Evolutionary conservation across 1,284 basidiomycete species (phyloP).

Genomic region (Marasmius fiardii): DNA sequence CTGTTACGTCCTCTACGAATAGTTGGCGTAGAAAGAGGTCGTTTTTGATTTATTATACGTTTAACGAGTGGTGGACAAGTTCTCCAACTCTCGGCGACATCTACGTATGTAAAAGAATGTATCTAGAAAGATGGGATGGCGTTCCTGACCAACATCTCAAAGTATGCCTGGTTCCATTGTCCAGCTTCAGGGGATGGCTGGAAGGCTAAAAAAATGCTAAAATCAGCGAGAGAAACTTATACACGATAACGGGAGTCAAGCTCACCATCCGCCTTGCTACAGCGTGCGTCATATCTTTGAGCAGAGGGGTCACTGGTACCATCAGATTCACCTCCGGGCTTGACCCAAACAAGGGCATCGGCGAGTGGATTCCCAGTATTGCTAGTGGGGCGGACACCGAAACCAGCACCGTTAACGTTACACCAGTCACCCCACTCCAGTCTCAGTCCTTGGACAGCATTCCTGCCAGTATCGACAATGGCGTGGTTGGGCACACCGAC

Average conservation of each 20-base stretch:
- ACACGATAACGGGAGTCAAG: neutral
- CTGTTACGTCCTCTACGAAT: no score
- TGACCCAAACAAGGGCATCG: constrained; percentile 51
- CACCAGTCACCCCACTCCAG: constrained; percentile 42
- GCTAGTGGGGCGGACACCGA: constrained; percentile 44
- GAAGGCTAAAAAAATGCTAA: constrained; percentile 2
- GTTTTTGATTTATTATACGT: no score
- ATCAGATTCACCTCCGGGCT: constrained; percentile 50
- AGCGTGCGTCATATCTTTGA: constrained; percentile 41
- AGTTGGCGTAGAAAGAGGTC: no score
- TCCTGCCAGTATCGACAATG: constrained; percentile 10
- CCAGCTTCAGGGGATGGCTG: constrained; percentile 12
- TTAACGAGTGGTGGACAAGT: no score
- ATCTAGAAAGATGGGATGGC: constrained; percentile 11
- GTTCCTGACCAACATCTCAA: constrained; percentile 13
- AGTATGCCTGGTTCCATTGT: constrained; percentile 14
- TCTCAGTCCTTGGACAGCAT: constrained; percentile 8
- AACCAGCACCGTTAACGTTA: constrained; percentile 47
- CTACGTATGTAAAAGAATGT: no score
- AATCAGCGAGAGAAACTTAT: neutral
- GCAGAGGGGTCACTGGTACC: constrained; percentile 46
- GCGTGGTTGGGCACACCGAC: constrained; percentile 10
- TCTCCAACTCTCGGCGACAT: no score
- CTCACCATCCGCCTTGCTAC: constrained; percentile 24
- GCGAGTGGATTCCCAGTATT: constrained; percentile 36